Evolutionary conservation across 176 grass and related monocot species (phyloP).

Genomic region (Bonia amplexicaulis): DNA sequence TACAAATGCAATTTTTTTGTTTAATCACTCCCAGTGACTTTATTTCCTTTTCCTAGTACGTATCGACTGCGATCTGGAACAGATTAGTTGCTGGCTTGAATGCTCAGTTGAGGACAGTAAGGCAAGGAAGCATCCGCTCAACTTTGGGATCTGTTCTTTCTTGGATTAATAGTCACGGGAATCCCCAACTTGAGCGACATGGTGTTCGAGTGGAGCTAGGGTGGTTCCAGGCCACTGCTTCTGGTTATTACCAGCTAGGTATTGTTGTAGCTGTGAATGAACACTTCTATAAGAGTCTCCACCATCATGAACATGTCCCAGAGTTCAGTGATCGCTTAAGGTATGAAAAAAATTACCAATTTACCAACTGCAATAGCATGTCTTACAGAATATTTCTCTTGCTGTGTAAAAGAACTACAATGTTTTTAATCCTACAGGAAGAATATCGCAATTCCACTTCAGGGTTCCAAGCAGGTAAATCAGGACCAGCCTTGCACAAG

Average conservation of each 20-base stretch:
- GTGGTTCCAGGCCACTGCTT: constrained; percentile 94
- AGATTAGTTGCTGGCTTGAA: constrained; percentile 92
- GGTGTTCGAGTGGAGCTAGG: constrained; percentile 81
- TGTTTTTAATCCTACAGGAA: constrained; percentile 53
- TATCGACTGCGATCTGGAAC: constrained; percentile 92
- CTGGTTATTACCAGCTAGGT: constrained; percentile 93
- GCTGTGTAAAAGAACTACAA: neutral
- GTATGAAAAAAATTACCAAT: constrained; percentile 28
- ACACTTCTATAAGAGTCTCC: constrained; percentile 63
- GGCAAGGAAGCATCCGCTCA: constrained; percentile 49
- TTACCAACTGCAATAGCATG: neutral
- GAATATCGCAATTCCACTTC: constrained; percentile 31
- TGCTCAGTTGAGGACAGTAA: constrained; percentile 82
- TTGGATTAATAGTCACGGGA: constrained; percentile 80
- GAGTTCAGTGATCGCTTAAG: constrained; percentile 51
- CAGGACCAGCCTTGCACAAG: constrained; percentile 53
- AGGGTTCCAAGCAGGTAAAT: constrained; percentile 42
- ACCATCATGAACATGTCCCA: constrained; percentile 42
- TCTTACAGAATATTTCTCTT: neutral
- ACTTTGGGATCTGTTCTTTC: constrained; percentile 55
- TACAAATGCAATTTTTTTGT: neutral
- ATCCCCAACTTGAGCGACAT: constrained; percentile 71
- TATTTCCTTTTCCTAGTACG: constrained; percentile 58
- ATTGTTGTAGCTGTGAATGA: constrained; percentile 80
- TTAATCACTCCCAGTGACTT: neutral